Conservation (phyloP, 2,329 filamentous ascomycete genomes). For the Xylariaceae sp. region DNA sequence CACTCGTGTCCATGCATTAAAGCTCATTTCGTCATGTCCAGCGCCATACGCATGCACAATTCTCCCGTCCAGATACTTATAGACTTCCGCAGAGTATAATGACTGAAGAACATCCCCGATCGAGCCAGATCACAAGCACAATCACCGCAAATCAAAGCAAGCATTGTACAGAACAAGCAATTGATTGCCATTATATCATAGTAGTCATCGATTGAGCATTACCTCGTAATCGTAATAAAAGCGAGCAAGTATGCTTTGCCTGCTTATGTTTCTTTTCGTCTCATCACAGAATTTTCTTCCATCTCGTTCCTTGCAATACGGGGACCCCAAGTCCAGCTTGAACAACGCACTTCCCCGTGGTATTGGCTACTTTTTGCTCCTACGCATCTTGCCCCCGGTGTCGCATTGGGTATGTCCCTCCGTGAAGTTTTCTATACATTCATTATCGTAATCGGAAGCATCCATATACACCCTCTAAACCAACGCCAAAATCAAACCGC, state of each 20-base stretch:
- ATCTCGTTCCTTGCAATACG: background rate
- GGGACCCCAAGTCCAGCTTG: background rate
- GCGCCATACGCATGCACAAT: no score
- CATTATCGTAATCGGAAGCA: background rate
- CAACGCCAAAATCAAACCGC: background rate
- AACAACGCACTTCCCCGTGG: background rate
- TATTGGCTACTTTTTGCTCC: background rate
- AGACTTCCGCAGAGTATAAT: no score
- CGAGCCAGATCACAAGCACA: no score
- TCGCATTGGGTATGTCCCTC: background rate
- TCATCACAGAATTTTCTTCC: no score
- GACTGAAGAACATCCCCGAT: no score
- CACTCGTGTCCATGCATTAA: no score
- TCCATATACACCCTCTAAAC: background rate
- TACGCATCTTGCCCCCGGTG: background rate
- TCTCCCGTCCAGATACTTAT: no score
- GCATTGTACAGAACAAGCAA: background rate
- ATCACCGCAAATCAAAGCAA: no score
- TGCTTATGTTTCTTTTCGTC: background rate
- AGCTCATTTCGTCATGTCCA: no score
- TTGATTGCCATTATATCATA: constrained; percentile 3
- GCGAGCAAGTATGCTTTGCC: background rate
- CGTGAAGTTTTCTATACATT: background rate
- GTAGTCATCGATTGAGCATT: constrained; percentile 9
- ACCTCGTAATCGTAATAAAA: constrained; percentile 13